A percentile compares a stretch with the other conserved stretches of the same genome.
Evolutionary conservation across 2,329 filamentous ascomycete species (phyloP).

Genomic region (Penicillium sp.): DNA sequence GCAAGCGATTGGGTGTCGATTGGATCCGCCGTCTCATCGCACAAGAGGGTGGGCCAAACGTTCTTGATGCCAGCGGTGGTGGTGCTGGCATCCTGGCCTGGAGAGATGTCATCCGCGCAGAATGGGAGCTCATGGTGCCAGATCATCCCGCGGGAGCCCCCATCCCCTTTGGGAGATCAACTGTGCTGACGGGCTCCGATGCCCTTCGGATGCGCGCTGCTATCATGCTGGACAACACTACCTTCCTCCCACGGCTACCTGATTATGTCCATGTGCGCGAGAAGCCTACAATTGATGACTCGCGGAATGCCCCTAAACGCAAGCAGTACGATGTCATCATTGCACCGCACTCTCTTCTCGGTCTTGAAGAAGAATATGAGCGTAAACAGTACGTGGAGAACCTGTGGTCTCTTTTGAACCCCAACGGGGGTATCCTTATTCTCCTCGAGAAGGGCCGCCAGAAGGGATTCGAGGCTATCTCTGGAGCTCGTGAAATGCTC

Average conservation of each 20-base stretch:
- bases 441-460: conserved; percentile 89
- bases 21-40: conserved; percentile 59
- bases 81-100: conserved; percentile 63
- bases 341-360: conserved; percentile 79
- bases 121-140: conserved; percentile 71
- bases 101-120: conserved; percentile 71
- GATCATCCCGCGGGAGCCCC: conserved; percentile 42
- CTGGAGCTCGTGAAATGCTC: conserved; percentile 75
- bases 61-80: conserved; percentile 63
- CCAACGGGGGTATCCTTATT: conserved; percentile 80
- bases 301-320: conserved; percentile 54
- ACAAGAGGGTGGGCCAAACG: conserved; percentile 57
- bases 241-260: conserved; percentile 86
- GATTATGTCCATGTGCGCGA: conserved; percentile 71
- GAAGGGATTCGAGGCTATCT: conserved; percentile 88
- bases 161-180: conserved; percentile 64
- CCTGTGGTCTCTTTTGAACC: conserved; percentile 81
- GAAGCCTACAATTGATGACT: conserved; percentile 59
- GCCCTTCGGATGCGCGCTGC: conserved; percentile 73
- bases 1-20: conserved; percentile 58
- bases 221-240: conserved; percentile 78
- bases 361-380: conserved; percentile 70
- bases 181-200: conserved; percentile 76
- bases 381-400: conserved; percentile 81
- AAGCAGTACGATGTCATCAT: conserved; percentile 90